These are phyloP conservation scores for Ophiostoma ips DNA, from an alignment of 2,329 filamentous ascomycete genomes.

Conservation along the genomic window DNA sequence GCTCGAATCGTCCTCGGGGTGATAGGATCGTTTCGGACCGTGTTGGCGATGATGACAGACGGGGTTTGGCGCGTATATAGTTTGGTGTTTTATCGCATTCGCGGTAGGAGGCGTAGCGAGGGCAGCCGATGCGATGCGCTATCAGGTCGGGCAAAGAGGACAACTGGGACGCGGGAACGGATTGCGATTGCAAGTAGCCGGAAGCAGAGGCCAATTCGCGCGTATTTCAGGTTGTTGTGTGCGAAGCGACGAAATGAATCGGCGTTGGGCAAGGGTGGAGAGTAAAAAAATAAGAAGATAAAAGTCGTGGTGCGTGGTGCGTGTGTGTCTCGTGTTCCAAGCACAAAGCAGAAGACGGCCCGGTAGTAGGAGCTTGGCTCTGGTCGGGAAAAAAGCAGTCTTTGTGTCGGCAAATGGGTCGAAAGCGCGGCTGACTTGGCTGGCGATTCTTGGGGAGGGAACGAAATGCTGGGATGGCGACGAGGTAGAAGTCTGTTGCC, in stretches of 20 bases:
- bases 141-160: background rate
- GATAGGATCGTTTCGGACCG: background rate
- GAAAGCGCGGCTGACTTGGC: background rate
- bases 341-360: too few relatives aligned
- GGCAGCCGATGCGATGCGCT: background rate
- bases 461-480: constrained; percentile 4
- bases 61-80: background rate
- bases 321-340: too few relatives aligned
- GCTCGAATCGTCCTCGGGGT: background rate
- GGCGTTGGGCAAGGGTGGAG: too few relatives aligned
- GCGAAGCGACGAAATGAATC: background rate
- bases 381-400: background rate
- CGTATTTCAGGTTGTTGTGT: background rate
- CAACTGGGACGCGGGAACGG: too few relatives aligned
- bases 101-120: background rate
- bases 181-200: too few relatives aligned
- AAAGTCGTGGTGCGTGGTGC: background rate
- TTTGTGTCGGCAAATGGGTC: background rate
- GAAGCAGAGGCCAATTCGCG: background rate
- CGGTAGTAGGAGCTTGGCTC: background rate
- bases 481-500: constrained; percentile 1
- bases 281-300: background rate
- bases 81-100: constrained; percentile 1
- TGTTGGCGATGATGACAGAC: background rate
- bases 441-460: background rate